Base-by-base conservation (phyloP, 768 basidiomycete genomes). In the Pulveroboletus ravenelii region DNA sequence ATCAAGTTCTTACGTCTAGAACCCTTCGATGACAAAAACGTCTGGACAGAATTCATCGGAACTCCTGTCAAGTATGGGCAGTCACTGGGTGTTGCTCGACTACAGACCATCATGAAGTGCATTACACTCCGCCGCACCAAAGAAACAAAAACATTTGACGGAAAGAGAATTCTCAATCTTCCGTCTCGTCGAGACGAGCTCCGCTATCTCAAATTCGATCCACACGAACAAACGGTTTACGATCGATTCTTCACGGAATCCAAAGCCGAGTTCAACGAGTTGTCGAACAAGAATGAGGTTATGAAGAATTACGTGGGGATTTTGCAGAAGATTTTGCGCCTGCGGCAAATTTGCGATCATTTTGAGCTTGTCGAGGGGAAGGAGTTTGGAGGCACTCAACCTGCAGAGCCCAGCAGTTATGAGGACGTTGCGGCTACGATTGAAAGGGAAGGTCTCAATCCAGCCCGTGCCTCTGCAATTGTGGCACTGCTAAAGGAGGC, bases 251-350 rank as follows among this genome's bases (percentile, higher is more conserved):
- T 91, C 72, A 77, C 76, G 50, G 89, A 91, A 62, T 93, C 90
- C 48, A 93, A 93, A 71, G 87, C 89, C 41, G 89, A 94, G 70
- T 97, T 97, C 67, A 83, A 82, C 53, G 84, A 90, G 62, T 75
- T 97, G 56, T 82, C 87, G 29, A 77, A 84, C 68, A 90, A 87
- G 69, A 92, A 94, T 60, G 88, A 93, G 66, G 87, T 96, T 47
- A 90, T 94, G 86, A 96, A 96, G 79, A 97, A 96, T 65, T 96
- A 95, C 64, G 96, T 96, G 57, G 92, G 93, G 48, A 95, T 99
- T 61, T 70, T 99, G 58, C 95, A 97, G 70, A 93, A 94, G 75
- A 90, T 98, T 51, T 75, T 99, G 46, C 89, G 94, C 20, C 78
- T 99, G 41, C 88, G 96, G 47, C 95, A 98, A 73, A 98, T 98